Percentiles rank a stretch among this genome's conserved stretches.
These are phyloP conservation scores for Tolypocladium ovalisporum DNA, from an alignment of 2,329 filamentous ascomycete genomes.

Conservation along the genomic window DNA sequence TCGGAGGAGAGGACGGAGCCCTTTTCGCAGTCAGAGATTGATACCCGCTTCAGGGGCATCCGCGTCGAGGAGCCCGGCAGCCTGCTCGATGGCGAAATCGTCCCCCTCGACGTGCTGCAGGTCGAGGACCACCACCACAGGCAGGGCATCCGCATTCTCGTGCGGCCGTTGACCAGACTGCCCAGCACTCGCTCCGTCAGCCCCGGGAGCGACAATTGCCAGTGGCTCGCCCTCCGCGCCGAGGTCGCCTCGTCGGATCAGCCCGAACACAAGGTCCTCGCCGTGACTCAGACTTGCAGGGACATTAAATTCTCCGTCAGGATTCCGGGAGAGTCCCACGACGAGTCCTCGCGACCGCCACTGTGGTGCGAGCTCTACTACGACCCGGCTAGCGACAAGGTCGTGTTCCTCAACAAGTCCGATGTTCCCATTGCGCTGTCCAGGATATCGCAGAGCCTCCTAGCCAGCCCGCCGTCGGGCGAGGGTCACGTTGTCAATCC, in stretches of 20 bases:
- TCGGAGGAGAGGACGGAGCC: slow-evolving; percentile 47
- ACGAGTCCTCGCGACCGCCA: slow-evolving; percentile 32
- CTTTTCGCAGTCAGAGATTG: slow-evolving; percentile 45
- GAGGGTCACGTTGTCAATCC: slow-evolving; percentile 34
- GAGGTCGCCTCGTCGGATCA: slow-evolving; percentile 40
- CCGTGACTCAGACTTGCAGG: slow-evolving; percentile 47
- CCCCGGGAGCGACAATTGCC: slow-evolving; percentile 44
- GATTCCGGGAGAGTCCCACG: slow-evolving; percentile 36
- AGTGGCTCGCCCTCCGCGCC: slow-evolving; percentile 44
- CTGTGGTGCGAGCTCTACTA: slow-evolving; percentile 53
- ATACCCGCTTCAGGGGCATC: slow-evolving; percentile 34
- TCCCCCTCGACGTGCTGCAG: slow-evolving; percentile 43
- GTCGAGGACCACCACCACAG: slow-evolving; percentile 41
- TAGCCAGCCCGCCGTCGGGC: slow-evolving; percentile 27
- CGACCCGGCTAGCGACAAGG: slow-evolving; percentile 46
- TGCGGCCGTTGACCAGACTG: slow-evolving; percentile 41
- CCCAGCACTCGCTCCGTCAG: slow-evolving; percentile 42
- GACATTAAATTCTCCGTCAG: slow-evolving; percentile 50
- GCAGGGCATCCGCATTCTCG: slow-evolving; percentile 45
- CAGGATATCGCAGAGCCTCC: slow-evolving; percentile 29
- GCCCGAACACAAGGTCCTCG: slow-evolving; percentile 45
- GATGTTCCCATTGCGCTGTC: slow-evolving; percentile 41
- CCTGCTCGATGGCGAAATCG: slow-evolving; percentile 26
- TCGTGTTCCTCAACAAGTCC: slow-evolving; percentile 45
- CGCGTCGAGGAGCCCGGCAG: slow-evolving; percentile 31